Percentiles rank a stretch among this genome's conserved stretches.
These are phyloP conservation scores for Heterobasidion annosum DNA, from an alignment of 1,284 basidiomycete genomes.

Conservation along the genomic window DNA sequence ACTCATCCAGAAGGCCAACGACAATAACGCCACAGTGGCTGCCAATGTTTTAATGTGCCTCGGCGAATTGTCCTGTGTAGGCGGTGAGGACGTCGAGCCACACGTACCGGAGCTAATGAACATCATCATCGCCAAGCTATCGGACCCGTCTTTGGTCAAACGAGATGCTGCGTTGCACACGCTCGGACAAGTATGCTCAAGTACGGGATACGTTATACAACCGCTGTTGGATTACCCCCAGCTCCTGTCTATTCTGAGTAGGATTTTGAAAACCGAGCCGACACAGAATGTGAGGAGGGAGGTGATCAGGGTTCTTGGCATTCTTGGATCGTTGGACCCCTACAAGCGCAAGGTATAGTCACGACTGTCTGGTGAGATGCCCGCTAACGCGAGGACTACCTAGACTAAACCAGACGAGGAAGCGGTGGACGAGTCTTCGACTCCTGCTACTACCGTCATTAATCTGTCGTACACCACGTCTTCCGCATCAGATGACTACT, in stretches of 20 bases:
- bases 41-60: slow-evolving; percentile 92
- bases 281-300: slow-evolving; percentile 77
- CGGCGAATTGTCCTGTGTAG: slow-evolving; percentile 90
- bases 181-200: slow-evolving; percentile 92
- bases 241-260: slow-evolving; percentile 80
- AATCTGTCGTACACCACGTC: slow-evolving; percentile 39
- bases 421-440: slow-evolving; percentile 57
- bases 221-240: slow-evolving; percentile 91
- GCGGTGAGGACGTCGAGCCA: slow-evolving; percentile 85
- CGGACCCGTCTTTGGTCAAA: slow-evolving; percentile 80
- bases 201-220: slow-evolving; percentile 90
- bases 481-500: slow-evolving; percentile 84
- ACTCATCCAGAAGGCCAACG: slow-evolving; percentile 83
- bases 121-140: slow-evolving; percentile 82
- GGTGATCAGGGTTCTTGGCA: slow-evolving; percentile 90
- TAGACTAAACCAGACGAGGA: slow-evolving; percentile 76
- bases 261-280: slow-evolving; percentile 82
- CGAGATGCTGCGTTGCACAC: slow-evolving; percentile 93
- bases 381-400: slow-evolving; percentile 7
- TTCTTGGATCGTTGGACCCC: slow-evolving; percentile 95
- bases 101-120: slow-evolving; percentile 86
- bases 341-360: slow-evolving; percentile 80
- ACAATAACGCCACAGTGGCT: slow-evolving; percentile 81
- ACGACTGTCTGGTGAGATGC: not conserved
- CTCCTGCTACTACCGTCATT: slow-evolving; percentile 53